A percentile compares a stretch with the other conserved stretches of the same genome.
phyloP scores from a whole-genome alignment of 179 eudicot species.

The Carnegiea gigantea region DNA sequence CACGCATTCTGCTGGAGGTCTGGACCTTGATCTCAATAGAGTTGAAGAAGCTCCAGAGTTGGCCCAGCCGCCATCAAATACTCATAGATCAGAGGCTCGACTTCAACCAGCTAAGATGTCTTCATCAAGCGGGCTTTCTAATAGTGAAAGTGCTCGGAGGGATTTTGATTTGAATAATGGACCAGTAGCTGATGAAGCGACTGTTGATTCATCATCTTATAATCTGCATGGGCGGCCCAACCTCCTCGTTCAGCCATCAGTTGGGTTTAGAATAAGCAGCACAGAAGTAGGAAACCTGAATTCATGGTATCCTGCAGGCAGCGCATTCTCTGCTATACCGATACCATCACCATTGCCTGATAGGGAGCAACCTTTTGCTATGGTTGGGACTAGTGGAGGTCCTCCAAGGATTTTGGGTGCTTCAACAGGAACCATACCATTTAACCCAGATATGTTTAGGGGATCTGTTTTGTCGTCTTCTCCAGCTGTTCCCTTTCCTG shows the following conservation, averaged over 20 bases:
- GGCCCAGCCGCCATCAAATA: conserved; percentile 24
- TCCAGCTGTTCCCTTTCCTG: conserved; percentile 37
- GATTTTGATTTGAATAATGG: conserved; percentile 52
- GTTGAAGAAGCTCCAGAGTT: conserved; percentile 41
- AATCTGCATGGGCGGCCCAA: conserved; percentile 33
- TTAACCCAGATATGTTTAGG: conserved; percentile 35
- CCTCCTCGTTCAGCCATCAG: conserved; percentile 28
- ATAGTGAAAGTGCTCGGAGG: conserved; percentile 28
- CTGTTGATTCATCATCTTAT: conserved; percentile 33
- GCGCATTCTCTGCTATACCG: conserved; percentile 35
- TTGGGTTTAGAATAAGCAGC: conserved; percentile 29
- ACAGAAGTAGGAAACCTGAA: conserved; percentile 25
- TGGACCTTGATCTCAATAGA: conserved; percentile 47
- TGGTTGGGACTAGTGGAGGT: conserved; percentile 32
- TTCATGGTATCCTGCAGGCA: conserved; percentile 38
- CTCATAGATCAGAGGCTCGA: conserved; percentile 26
- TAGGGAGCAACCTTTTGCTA: conserved; percentile 34
- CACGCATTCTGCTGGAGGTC: conserved; percentile 30
- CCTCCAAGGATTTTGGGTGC: conserved; percentile 33
- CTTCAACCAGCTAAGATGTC: conserved; percentile 2
- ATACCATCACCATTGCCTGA: conserved; percentile 38
- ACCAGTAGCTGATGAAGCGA: conserved; percentile 38
- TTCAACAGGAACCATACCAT: conserved; percentile 34
- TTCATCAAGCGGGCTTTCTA: conserved; percentile 22
- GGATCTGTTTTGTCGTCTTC: conserved; percentile 43